Evolutionary conservation across 257 asterid species (phyloP), one percentile per base, ranked within the genome.

Genomic region (Nicotiana paniculata): DNA sequence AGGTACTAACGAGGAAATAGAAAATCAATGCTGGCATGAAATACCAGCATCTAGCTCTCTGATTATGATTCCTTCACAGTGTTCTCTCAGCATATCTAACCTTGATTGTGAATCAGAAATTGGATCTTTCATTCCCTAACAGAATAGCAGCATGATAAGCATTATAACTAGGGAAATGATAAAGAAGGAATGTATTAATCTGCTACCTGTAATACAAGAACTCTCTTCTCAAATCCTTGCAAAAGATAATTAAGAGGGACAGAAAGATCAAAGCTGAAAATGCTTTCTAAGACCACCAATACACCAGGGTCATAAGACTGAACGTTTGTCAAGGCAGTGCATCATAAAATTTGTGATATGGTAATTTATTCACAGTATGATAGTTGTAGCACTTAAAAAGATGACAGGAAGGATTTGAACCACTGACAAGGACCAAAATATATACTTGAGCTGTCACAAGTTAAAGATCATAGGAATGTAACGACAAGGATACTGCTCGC

Each of bases 261-360:
- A 75, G 98, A 95, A 37, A 95, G 97, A 86, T 95, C 97, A 59
- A 95, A 88, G 89, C 90, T 89, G 92, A 95, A 95, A 77, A 95
- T 90, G 90, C 95, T 90, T 86, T 95, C 98, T 85, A 95, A 13
- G 48, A 95, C 92, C 77, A 83, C 91, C 28, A 88, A 68, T 83
- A 84, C 99, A 54, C 97, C 98, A 26, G 99, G 99, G 83, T 95
- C 98, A 76, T 92, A 48, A 9, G 98, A 95, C 98, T 95, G 84
- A 68, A 83, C 30, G 28, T 30, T 69, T 5, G 79, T 95, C 83
- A 95, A 95, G 99, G 97, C 37, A 62, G 51, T 46, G 61, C 82
- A 33, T 66, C 51, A 66, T 33, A 15, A 53, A 53, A 33, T 64
- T 64, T 64, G 70, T 28, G 70, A 64, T 11, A 11, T 5, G 21